Percentiles rank a stretch among this genome's conserved stretches.
Evolutionary conservation across 768 basidiomycete species (phyloP).

Genomic region (Boletus tomentosulus): DNA sequence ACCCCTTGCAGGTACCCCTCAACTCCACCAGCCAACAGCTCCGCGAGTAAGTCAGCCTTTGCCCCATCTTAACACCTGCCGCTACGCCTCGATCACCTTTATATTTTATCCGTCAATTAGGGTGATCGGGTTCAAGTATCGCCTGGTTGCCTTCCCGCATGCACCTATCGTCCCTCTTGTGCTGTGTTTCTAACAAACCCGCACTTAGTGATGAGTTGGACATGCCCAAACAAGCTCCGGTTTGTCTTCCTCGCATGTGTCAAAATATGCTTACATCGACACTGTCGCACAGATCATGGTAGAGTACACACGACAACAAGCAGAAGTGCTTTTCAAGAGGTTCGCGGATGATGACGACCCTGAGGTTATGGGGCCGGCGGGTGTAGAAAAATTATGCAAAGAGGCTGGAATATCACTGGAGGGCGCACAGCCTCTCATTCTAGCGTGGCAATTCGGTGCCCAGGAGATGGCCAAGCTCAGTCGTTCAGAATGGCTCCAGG

Average conservation of each 20-base stretch:
- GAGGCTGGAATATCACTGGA: slow-evolving; percentile 73
- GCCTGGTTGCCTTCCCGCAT: slow-evolving; percentile 42
- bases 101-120: slow-evolving; percentile 10
- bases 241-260: slow-evolving; percentile 17
- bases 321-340: slow-evolving; percentile 52
- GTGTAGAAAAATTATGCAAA: slow-evolving; percentile 64
- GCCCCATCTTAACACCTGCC: slow-evolving; percentile 13
- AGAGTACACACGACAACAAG: slow-evolving; percentile 49
- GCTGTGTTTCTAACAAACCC: slow-evolving; percentile 57
- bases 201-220: slow-evolving; percentile 47
- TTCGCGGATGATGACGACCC: slow-evolving; percentile 55
- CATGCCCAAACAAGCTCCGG: slow-evolving; percentile 28
- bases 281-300: slow-evolving; percentile 5
- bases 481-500: slow-evolving; percentile 66
- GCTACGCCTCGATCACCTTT: slow-evolving; percentile 11
- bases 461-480: slow-evolving; percentile 71
- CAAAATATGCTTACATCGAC: neutral
- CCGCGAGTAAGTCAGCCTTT: slow-evolving; percentile 31
- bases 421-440: slow-evolving; percentile 63
- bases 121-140: slow-evolving; percentile 23
- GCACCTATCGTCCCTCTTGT: slow-evolving; percentile 58
- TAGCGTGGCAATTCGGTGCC: slow-evolving; percentile 72
- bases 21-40: slow-evolving; percentile 20
- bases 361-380: slow-evolving; percentile 62
- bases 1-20: slow-evolving; percentile 22